Evolutionary conservation across 176 grass and related monocot species (phyloP).

Genomic region (Carex scoparia): DNA sequence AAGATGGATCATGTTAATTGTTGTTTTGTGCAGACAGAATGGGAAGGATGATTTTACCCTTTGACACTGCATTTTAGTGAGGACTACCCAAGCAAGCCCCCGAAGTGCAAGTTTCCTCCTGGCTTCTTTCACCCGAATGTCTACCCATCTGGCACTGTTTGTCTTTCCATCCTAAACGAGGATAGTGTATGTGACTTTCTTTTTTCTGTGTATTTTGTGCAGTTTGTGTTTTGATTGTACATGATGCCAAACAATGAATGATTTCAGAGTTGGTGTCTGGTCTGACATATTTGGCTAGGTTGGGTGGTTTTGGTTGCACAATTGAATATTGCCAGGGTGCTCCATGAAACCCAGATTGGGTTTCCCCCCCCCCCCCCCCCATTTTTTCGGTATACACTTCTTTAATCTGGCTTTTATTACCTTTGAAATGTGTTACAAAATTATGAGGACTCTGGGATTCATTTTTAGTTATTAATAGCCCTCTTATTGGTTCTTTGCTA

Average conservation of each 20-base stretch:
- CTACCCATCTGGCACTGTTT: constrained; percentile 85
- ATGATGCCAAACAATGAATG: neutral
- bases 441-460: neutral
- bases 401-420: neutral
- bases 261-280: neutral
- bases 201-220: neutral
- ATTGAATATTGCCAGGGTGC: neutral
- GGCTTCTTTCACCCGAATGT: constrained; percentile 94
- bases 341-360: neutral
- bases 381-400: neutral
- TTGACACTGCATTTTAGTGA: constrained; percentile 74
- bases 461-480: neutral
- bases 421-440: neutral
- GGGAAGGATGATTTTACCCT: constrained; percentile 72
- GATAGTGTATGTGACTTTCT: constrained; percentile 53
- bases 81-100: constrained; percentile 76
- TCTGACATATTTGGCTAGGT: neutral
- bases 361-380: neutral
- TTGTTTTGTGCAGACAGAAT: constrained; percentile 58
- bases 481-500: neutral
- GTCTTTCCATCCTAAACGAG: constrained; percentile 82
- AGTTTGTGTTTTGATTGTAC: neutral
- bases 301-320: neutral
- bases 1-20: neutral
- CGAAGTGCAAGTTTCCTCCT: constrained; percentile 80